Base-by-base conservation (phyloP, 148 eudicot genomes). In the Oxyria digyna region DNA sequence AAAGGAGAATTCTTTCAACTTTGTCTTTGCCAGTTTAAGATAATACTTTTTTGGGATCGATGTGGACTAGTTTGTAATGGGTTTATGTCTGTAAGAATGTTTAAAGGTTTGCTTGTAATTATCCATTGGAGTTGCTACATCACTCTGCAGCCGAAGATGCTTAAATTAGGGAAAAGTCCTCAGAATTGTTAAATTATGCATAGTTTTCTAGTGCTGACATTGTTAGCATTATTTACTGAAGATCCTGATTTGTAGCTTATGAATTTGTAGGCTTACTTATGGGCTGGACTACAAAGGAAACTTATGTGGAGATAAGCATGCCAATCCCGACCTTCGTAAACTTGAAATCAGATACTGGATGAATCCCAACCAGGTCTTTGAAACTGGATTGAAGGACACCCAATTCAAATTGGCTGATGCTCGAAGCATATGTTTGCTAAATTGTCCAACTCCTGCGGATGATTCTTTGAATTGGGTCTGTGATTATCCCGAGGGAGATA, bases 261-360 rank as follows among this genome's bases (percentile, higher is more conserved):
- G 6, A 27, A 26, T 10, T 29, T 59, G 7, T 78, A 94, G 99
- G 89, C 81, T 94, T 76, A 85, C 67, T 23, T 88, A 83, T 74
- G 99, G 96, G 46, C 62, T 94, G 83, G 99, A 94, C 77, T 94
- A 94, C 71, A 86, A 88, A 78, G 99, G 99, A 18, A 91, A 94
- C 79, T 84, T 94, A 37, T 94, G 99, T 67, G 96, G 99, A 1
- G 89, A 87, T 74, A 88, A 79, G 73, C 89, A 84, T 84, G 89
- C 80, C 6, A 67, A 87, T 72, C 92, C 82, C 17, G 72, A 87
- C 77, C 96, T 94, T 67, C 89, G 76, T 59, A 84, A 84, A 80
- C 73, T 94, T 67, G 93, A 94, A 75, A 84, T 94, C 29, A 86
- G 81, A 75, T 94, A 94, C 72, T 94, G 92, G 92, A 72, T 88